Evolutionary conservation across 2,329 filamentous ascomycete species (phyloP), one percentile per base, ranked within the genome.

Genomic region (Verticillium albo-atrum): DNA sequence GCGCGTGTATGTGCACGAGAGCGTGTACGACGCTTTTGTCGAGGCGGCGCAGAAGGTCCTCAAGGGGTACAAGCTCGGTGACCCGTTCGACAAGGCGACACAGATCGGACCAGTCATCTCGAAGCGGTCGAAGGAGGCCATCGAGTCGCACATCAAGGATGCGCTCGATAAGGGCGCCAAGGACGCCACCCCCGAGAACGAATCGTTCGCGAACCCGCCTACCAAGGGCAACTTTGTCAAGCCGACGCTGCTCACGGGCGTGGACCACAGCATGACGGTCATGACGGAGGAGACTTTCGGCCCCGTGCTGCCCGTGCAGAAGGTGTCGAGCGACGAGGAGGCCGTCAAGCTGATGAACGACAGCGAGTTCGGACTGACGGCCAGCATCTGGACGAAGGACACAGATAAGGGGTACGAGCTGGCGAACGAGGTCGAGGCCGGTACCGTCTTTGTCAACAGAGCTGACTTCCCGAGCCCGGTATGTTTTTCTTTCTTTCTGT

Each of bases 301-400:
- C 0, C 94, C 94, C 1, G 86, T 97, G 20, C 94, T 98, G 67
- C 89, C 93, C 1, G 86, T 97, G 20, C 91, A 94, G 87, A 91
- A 90, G 73, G 93, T 97, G 62, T 85, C 86, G 70, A 80, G 80
- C 66, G 94, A 97, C 68, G 84, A 84, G 20, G 92, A 97, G 74
- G 94, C 94, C 2, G 77, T 97, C 62, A 77, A 80, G 65, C 77
- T 94, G 56, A 97, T 98, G 92, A 97, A 97, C 68, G 92, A 97
- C 72, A 95, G 91, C 76, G 88, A 96, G 65, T 96, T 96, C 71
- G 94, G 94, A 5, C 81, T 98, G 62, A 97, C 94, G 3, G 94
- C 93, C n/a, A 96, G 92, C 69, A 92, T 98, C 68, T 98, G 94
- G 94, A 97, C 92, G 60, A 96, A 95, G 74, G 92, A 98, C 70